These are phyloP conservation scores for Zopfia rhizophila DNA, from an alignment of 2,329 filamentous ascomycete species.

Conservation along the genomic window DNA sequence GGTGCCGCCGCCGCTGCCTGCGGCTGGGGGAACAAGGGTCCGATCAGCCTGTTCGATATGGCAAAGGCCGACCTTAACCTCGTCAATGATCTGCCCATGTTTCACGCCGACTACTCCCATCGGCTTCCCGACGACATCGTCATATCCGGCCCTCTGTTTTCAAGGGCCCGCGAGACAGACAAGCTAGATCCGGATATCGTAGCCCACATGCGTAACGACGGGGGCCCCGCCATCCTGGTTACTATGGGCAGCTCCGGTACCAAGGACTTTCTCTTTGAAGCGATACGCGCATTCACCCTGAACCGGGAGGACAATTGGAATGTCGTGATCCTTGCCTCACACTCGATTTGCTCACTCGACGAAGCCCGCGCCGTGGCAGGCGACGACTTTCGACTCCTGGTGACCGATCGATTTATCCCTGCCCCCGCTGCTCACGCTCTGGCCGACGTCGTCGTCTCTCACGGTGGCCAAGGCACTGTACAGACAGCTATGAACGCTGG, in stretches of 20 bases:
- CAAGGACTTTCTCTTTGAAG: conserved; percentile 43
- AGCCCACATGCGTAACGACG: conserved; percentile 34
- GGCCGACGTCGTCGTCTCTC: conserved; percentile 41
- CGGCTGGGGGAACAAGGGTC: conserved; percentile 41
- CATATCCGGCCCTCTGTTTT: conserved; percentile 41
- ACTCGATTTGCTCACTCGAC: conserved; percentile 42
- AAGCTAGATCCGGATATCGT: conserved; percentile 40
- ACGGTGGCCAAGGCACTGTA: conserved; percentile 46
- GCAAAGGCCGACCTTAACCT: conserved; percentile 48
- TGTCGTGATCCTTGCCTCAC: conserved; percentile 41
- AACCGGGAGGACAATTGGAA: conserved; percentile 40
- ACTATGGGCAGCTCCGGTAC: conserved; percentile 47
- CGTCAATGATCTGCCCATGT: conserved; percentile 45
- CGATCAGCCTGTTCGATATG: conserved; percentile 47
- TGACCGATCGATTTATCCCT: conserved; percentile 44
- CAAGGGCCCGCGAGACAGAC: conserved; percentile 30
- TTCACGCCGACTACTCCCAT: conserved; percentile 43
- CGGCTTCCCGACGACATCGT: conserved; percentile 43
- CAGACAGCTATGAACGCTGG: conserved; percentile 44
- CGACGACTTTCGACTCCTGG: conserved; percentile 37
- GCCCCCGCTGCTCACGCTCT: conserved; percentile 40
- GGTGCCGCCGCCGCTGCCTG: conserved; percentile 40
- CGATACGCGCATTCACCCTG: conserved; percentile 40
- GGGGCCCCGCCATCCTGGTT: conserved; percentile 38
- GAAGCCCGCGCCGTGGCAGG: conserved; percentile 34